Evolutionary conservation across 371 early-diverging fungal species (phyloP).

Genomic region (Mycotypha africana): DNA sequence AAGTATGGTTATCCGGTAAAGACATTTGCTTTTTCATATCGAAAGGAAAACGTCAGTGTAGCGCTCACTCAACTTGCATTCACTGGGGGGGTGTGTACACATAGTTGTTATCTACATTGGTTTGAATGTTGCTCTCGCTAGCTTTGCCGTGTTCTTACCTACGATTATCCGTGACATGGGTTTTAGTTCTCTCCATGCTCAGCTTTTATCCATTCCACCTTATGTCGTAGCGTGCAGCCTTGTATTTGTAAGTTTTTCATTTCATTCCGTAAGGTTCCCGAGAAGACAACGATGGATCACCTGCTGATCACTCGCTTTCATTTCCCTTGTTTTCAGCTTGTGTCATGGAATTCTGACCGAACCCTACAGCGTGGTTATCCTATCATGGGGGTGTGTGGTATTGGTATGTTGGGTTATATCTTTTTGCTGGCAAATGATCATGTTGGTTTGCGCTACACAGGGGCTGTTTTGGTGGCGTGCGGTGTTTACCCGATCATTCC

Average conservation of each 20-base stretch:
- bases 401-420: slow-evolving; percentile 33
- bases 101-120: slow-evolving; percentile 39
- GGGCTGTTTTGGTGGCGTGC: slow-evolving; percentile 50
- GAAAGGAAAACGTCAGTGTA: too few species aligned
- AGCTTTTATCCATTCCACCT: slow-evolving; percentile 34
- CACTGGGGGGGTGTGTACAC: neutral
- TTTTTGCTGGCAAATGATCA: slow-evolving; percentile 28
- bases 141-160: slow-evolving; percentile 35
- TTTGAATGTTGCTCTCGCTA: slow-evolving; percentile 30
- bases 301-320: too few species aligned
- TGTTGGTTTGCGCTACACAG: slow-evolving; percentile 43
- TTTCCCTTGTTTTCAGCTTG: slow-evolving; percentile 15
- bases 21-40: too few species aligned
- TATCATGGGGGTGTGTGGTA: slow-evolving; percentile 17
- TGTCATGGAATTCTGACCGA: slow-evolving; percentile 34
- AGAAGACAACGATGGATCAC: too few species aligned
- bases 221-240: slow-evolving; percentile 27
- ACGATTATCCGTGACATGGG: slow-evolving; percentile 37
- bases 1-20: slow-evolving; percentile 36
- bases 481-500: slow-evolving; percentile 53
- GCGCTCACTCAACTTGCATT: too few species aligned
- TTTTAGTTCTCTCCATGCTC: slow-evolving; percentile 26
- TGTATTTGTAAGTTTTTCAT: slow-evolving; percentile 21
- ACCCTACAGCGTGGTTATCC: slow-evolving; percentile 33
- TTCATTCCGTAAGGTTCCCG: too few species aligned